Conservation (phyloP, 257 asterid species). For the Thymus mandschuricus region DNA sequence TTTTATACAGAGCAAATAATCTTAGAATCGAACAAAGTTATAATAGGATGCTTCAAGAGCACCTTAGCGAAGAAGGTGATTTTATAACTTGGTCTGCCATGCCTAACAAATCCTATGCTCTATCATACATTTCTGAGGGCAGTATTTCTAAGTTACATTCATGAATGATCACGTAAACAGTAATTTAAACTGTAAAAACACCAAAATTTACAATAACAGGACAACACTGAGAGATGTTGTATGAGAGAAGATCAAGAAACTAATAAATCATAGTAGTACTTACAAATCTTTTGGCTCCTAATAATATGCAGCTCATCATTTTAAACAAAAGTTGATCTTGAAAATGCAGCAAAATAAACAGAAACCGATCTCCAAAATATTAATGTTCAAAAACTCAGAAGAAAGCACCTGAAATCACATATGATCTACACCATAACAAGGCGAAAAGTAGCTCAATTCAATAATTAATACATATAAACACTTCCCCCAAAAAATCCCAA, state of each 20-base stretch:
- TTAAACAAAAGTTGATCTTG: neutral
- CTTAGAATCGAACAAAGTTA: neutral
- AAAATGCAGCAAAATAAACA: neutral
- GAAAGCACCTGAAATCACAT: constrained; percentile 6
- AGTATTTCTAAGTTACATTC: no score
- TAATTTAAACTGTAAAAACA: no score
- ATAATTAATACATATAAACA: neutral
- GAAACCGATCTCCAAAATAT: neutral
- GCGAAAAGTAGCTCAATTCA: constrained; percentile 18
- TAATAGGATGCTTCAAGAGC: no score
- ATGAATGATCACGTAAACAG: no score
- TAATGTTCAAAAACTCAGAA: neutral
- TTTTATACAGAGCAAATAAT: neutral
- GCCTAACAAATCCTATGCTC: no score
- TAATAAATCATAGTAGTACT: neutral
- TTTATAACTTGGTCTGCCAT: neutral
- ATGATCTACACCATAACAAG: neutral
- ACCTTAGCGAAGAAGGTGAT: neutral
- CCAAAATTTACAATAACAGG: no score
- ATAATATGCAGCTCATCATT: neutral
- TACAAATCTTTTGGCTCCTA: neutral
- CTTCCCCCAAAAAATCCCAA: constrained; percentile 1
- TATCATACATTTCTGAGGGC: no score
- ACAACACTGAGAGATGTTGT: no score
- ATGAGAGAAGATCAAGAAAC: neutral